Evolutionary conservation across 768 basidiomycete genomes (phyloP).

Genomic region (Chlorophyllum brunneum): DNA sequence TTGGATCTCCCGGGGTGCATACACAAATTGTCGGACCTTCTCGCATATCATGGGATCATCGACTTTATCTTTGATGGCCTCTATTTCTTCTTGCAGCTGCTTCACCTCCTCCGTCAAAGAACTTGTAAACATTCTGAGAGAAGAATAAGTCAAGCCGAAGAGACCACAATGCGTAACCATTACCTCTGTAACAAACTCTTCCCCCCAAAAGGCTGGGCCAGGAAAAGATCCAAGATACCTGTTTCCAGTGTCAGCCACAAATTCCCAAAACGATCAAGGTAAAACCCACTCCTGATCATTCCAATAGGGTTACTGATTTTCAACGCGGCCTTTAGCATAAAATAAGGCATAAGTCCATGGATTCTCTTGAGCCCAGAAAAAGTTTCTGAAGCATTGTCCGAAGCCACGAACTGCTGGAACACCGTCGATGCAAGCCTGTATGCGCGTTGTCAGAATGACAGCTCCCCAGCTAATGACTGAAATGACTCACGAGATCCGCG

Average conservation of each 20-base stretch:
- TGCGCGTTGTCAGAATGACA: conserved; percentile 5
- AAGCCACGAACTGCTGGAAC: conserved; percentile 91
- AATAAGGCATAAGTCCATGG: conserved; percentile 97
- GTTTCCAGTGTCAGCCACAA: neutral
- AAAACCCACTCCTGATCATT: conserved; percentile 80
- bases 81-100: conserved; percentile 81
- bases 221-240: conserved; percentile 88
- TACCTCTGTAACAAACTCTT: conserved; percentile 88
- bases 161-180: conserved; percentile 7
- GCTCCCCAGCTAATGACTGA: neutral
- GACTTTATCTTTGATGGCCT: conserved; percentile 82
- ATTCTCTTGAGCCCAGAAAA: conserved; percentile 86
- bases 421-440: conserved; percentile 89
- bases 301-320: conserved; percentile 92
- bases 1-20: conserved; percentile 87
- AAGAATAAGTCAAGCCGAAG: neutral
- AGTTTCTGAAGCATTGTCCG: conserved; percentile 88
- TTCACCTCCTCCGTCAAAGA: conserved; percentile 88
- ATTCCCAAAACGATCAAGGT: neutral
- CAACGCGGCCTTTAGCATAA: conserved; percentile 88
- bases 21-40: conserved; percentile 83
- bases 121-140: conserved; percentile 86
- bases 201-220: conserved; percentile 96
- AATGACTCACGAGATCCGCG: conserved; percentile 81
- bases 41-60: conserved; percentile 85